A percentile compares a stretch with the other conserved stretches of the same genome.
These are phyloP conservation scores for Beauveria rudraprayagi DNA, from an alignment of 2,329 filamentous ascomycete species.

Conservation along the genomic window DNA sequence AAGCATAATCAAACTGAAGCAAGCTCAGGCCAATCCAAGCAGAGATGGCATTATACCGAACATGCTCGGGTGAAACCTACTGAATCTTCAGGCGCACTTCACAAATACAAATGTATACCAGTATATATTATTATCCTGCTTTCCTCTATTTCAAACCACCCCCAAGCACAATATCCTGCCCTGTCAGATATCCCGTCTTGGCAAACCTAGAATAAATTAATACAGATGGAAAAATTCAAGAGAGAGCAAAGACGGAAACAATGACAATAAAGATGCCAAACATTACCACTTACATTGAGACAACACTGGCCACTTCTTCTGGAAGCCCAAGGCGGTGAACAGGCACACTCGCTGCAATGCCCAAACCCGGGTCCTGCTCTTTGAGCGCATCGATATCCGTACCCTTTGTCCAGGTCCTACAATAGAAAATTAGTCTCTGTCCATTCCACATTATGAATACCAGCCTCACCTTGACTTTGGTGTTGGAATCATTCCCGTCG, in stretches of 20 bases:
- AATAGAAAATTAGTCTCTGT: background rate
- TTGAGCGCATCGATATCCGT: conserved; percentile 23
- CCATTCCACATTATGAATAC: background rate
- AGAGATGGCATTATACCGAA: background rate
- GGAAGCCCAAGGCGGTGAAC: conserved; percentile 26
- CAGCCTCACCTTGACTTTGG: conserved; percentile 19
- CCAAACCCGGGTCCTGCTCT: conserved; percentile 24
- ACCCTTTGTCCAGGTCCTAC: conserved; percentile 24
- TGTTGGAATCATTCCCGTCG: conserved; percentile 54
- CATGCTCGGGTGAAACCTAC: too few species aligned
- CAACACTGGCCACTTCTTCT: conserved; percentile 27
- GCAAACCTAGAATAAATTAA: conserved; percentile 17
- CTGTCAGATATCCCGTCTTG: conserved; percentile 23
- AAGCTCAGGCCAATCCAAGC: too few species aligned
- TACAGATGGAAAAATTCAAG: background rate
- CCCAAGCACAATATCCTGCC: conserved; percentile 21
- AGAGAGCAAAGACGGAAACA: background rate
- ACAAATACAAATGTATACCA: too few species aligned
- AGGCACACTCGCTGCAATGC: conserved; percentile 26
- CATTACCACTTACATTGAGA: conserved; percentile 23
- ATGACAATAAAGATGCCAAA: background rate
- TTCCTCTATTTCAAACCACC: conserved; percentile 18
- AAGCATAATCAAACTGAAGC: too few species aligned
- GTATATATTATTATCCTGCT: background rate
- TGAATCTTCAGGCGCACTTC: too few species aligned